Evolutionary conservation across 1,284 basidiomycete genomes (phyloP).

Genomic region (Quambalaria eucalypti): DNA sequence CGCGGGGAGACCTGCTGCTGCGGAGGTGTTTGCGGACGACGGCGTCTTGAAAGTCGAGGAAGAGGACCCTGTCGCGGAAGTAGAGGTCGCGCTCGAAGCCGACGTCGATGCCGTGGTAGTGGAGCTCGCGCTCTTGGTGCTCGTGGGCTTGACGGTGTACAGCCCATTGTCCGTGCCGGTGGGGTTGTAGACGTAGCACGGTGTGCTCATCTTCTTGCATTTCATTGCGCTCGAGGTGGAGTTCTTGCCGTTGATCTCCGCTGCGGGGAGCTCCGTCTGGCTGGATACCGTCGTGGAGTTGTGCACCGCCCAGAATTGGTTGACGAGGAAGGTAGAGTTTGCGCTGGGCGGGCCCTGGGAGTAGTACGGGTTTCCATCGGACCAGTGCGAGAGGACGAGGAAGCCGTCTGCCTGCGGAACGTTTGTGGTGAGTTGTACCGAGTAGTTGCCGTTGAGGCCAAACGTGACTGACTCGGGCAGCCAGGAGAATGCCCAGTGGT

Average conservation of each 20-base stretch:
- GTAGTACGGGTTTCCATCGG: not conserved
- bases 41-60: too few species aligned
- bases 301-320: not conserved
- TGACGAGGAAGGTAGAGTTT: not conserved
- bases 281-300: not conserved
- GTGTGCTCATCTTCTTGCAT: not conserved
- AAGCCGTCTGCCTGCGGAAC: slow-evolving; percentile 2
- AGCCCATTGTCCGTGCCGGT: too few species aligned
- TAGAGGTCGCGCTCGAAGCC: too few species aligned
- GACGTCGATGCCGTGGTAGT: too few species aligned
- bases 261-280: not conserved
- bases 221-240: not conserved
- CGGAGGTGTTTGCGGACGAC: too few species aligned
- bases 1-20: too few species aligned
- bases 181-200: not conserved
- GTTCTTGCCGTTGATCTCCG: not conserved
- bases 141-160: too few species aligned
- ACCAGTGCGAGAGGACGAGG: slow-evolving; percentile 3
- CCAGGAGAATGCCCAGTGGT: not conserved
- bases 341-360: not conserved
- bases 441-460: slow-evolving; percentile 1
- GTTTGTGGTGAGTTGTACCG: not conserved
- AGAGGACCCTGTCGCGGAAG: too few species aligned
- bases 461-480: not conserved
- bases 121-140: too few species aligned